Evolutionary conservation across 441 rosid species (phyloP), one percentile per base, ranked within the genome.

Genomic region (Viola pubescens): DNA sequence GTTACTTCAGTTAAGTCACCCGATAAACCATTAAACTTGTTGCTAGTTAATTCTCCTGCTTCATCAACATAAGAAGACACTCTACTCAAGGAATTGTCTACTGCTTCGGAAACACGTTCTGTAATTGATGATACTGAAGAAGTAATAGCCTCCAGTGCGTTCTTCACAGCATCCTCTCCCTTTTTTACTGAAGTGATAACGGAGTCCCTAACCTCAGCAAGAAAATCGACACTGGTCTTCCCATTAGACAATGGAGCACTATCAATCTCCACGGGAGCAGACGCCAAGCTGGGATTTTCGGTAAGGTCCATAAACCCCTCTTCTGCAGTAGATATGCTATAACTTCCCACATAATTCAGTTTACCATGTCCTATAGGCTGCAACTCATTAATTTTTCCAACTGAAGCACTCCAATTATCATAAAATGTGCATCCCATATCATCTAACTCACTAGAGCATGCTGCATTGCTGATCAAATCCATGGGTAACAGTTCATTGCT

Each of bases 41-140:
- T 73, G 50, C 73, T 76, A 62, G 81, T 82, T 37, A 69, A 49
- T 64, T 71, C 85, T 60, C 84, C 88, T 2, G 85, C 71, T 71
- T 81, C 82, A 68, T 88, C 81, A 48, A 71, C 69, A 52, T 77
- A 59, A 48, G 95, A 79, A 65, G 77, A 80, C 55, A 70, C 79
- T 48, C 62, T 57, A 70, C 67, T 73, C 45, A 77, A 58, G 70
- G 79, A 78, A 69, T 56, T 71, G 48, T 94, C 91, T 53, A 83
- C 72, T n/a, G 62, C 78, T 73, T 82, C 82, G 49, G 83, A 82
- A 69, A 85, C 91, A 75, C 72, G 67, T 74, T 83, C 80, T 1
- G 65, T 73, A 53, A 85, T 68, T 42, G 88, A 79, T 56, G 83
- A 70, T 70, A 83, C 46, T 0, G 87, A 82, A 26, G 96, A 78